Evolutionary conservation across 129 eudicot species (phyloP), one percentile per base, ranked within the genome.

Genomic region (Lactuca saligna): DNA sequence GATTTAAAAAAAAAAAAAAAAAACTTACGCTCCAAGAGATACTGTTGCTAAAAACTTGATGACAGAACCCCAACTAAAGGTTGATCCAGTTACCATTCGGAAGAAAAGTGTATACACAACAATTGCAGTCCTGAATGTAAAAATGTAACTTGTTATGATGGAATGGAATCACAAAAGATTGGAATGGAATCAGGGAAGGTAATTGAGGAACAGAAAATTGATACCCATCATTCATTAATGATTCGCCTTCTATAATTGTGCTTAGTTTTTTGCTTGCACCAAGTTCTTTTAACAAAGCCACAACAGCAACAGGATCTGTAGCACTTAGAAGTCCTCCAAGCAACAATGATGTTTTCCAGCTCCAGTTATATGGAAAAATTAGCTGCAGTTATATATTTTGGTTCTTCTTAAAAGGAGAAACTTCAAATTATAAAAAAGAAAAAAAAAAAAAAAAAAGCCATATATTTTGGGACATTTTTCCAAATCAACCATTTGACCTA

Each of bases 321-420:
- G 98, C 98, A 80, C 98, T 89, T 56, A 93, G 76, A 77, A 93
- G 98, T 66, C 98, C 98, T 59, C 98, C 98, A 75, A 93, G 98
- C 73, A 93, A 79, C 75, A 93, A 71, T 37, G 97, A 93, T 31
- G 95, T 93, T 72, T 80, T 86, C 98, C 98, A 93, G 78, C 77
- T 85, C 98, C 98, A 93, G 77, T 82, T 66, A 75, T 93, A 93
- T 8, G 98, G 98, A 75, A 93, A 93, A 51, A 69, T 55, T 59
- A 89, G 68, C 98, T 93, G 78, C 73, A 78, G 17, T 71, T 49
- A 62, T 7, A 46, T 55, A 8, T 65, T 46, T 60, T 15, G 57
- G 60, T 57, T 66, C 15, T 17, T 31, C 9, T 29, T 44, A 29
- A 29, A 46, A 10, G 5, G 14, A 5, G 3, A 46, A 46, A 46